Evolutionary conservation across 1,284 basidiomycete genomes (phyloP), one percentile per base, ranked within the genome.

Genomic region (Naganishia liquefaciens): DNA sequence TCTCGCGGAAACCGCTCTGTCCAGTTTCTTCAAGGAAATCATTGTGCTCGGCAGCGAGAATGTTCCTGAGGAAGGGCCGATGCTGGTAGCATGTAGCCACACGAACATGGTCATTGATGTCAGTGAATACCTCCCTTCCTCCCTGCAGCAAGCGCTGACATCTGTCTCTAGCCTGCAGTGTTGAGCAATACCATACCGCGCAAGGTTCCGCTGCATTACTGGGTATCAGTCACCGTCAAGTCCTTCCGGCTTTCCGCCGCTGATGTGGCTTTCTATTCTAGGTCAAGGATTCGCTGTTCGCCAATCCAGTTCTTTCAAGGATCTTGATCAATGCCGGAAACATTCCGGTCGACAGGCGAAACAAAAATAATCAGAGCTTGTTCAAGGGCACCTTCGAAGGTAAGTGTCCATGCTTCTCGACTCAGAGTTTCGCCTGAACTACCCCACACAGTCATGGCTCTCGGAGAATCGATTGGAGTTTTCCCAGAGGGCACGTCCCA

Each of bases 61-160:
- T 74, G 90, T 96, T 9, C 91, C 93, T 5, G 78, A 76, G 68
- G 83, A 88, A 68, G 92, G 91, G 0, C 91, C 92, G 27, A 85
- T 94, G 71, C 90, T 96, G 73, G 91, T 62, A 64, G 86, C 89
- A 23, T 89, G 89, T 62, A 91, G 90, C 6, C 91, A 93, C 76
- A 87, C 91, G 73, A 93, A 93, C 76, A 93, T 93, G 91, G 91
- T 92, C 82, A 83, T 94, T 39, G 91, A 93, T 89, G 91, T 93
- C 77, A 75, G 88, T 82, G 21, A 5, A 21, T 50, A n/a, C 42
- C 15, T 6, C 47, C 17, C 40, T 6, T 58, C 52, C 27, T 67
- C 53, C 62, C 44, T 19, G 30, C 15, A 43, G 37, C 10, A 37
- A 52, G 52, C 43, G 44, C 27, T 37, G 30, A 44, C 61, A 47